Conservation (phyloP, 192 early-diverging fungal genomes). For the Haplosporangium gracile region DNA sequence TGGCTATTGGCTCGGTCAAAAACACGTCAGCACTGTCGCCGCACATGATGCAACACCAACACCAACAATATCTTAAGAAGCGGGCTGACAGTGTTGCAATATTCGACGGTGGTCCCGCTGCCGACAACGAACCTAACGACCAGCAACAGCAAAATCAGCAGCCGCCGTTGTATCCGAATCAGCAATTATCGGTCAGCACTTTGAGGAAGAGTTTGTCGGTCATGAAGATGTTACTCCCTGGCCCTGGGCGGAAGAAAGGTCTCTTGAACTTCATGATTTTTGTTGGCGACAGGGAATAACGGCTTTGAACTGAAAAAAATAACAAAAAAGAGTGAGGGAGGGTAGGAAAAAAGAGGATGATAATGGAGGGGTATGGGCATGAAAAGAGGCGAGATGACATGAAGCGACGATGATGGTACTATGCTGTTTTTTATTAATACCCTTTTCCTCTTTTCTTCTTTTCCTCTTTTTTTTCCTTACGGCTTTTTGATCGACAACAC, state of each 20-base stretch:
- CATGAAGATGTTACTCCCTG: constrained; percentile 25
- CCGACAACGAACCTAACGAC: not conserved
- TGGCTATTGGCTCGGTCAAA: not conserved
- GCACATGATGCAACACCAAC: not conserved
- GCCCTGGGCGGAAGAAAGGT: constrained; percentile 39
- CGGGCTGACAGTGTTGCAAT: constrained; percentile 1
- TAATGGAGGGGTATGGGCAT: not conserved
- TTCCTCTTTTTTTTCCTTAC: too few relatives aligned
- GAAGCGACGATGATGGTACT: too few relatives aligned
- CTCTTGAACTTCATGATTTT: constrained; percentile 18
- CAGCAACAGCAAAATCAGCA: not conserved
- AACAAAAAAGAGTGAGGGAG: not conserved
- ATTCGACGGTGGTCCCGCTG: not conserved
- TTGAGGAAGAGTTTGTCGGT: constrained; percentile 23
- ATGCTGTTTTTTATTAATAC: too few relatives aligned
- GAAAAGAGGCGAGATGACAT: not conserved
- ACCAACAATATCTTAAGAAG: not conserved
- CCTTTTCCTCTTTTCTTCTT: too few relatives aligned
- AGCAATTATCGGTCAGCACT: not conserved
- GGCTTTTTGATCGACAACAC: too few relatives aligned
- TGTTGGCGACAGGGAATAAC: not conserved
- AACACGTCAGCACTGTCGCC: constrained; percentile 10
- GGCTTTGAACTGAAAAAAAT: not conserved
- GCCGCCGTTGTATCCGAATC: not conserved
- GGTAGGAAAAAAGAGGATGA: not conserved